Base-by-base conservation (phyloP, 176 grass and related monocot species). In the Oryza australiensis region DNA sequence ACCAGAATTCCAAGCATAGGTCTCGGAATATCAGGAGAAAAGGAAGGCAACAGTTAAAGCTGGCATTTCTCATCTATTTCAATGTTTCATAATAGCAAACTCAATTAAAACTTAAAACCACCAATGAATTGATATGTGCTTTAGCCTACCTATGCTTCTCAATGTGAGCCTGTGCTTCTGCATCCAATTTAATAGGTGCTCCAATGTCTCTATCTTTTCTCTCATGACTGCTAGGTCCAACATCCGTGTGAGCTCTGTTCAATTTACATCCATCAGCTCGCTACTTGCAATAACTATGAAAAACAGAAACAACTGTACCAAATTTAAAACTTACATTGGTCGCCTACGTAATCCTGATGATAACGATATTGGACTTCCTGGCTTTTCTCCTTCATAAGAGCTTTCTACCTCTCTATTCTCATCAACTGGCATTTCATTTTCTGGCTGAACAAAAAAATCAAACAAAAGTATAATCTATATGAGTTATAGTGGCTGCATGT, bases 71-170 rank as follows among this genome's bases (percentile, higher is more conserved):
- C n/a, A n/a, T n/a, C n/a, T n/a, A n/a, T n/a, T n/a, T n/a, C n/a
- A n/a, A n/a, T n/a, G n/a, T n/a, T n/a, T n/a, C n/a, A n/a, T n/a
- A n/a, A n/a, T n/a, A n/a, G n/a, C n/a, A n/a, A n/a, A n/a, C n/a
- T n/a, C n/a, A n/a, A n/a, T n/a, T n/a, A n/a, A n/a, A n/a, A n/a
- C n/a, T n/a, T n/a, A n/a, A n/a, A n/a, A n/a, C n/a, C n/a, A n/a
- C n/a, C n/a, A n/a, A n/a, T n/a, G n/a, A n/a, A n/a, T n/a, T n/a
- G n/a, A n/a, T n/a, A n/a, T n/a, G n/a, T n/a, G n/a, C n/a, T n/a
- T n/a, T n/a, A n/a, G n/a, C n/a, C n/a, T n/a, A 98, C 92, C 92
- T 98, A 75, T 98, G 92, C 79, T 94, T 98, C 82, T 92, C 92
- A 64, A 98, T 94, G 46, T 80, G 85, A 88, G 84, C 86, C 35